Evolutionary conservation across 805 yeast genomes (phyloP), one percentile per base, ranked within the genome.

Genomic region (Metschnikowia aberdeeniae): DNA sequence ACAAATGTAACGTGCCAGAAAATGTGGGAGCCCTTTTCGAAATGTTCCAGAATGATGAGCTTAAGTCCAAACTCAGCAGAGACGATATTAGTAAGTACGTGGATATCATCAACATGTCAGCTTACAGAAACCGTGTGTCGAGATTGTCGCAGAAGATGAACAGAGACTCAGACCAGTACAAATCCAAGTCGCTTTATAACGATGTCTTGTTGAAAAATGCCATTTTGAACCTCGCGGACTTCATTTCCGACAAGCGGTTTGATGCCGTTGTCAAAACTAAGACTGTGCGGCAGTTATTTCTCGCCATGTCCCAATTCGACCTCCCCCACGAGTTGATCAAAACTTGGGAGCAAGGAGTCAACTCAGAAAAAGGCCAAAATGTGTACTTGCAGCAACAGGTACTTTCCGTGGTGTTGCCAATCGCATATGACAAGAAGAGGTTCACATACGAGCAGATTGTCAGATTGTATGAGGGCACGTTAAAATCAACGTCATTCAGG

Each of bases 341-440:
- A 48, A 73, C 83, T 48, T 86, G 93, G 93, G 85, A 82, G 55
- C 64, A 74, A 14, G 84, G 84, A 27, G 79, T 77, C 51, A 72
- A 73, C 53, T 71, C 67, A 48, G 63, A 68, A 3, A 51, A 58
- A 4, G 61, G 67, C 38, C 65, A 78, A 54, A 47, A 58, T 32
- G 61, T 76, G 14, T 84, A 80, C 62, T 70, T 84, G 46, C 73
- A 76, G 35, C 86, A 84, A 57, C 76, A 78, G 50, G 84, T 84
- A 24, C 79, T 86, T 55, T 84, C 89, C 37, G 77, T 80, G 8
- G 74, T 85, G 26, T 72, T 86, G 59, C 89, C 89, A 19, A 72
- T 84, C 14, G 74, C 87, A 42, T 80, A 73, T 54, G 80, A 79
- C 45, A 72, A 76, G 42, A 82, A 85, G 42, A 76, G 83, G 43